A percentile compares a stretch with the other conserved stretches of the same genome.
phyloP scores from a whole-genome alignment of 2,329 filamentous ascomycete species.

The Aspergillus sclerotialis region DNA sequence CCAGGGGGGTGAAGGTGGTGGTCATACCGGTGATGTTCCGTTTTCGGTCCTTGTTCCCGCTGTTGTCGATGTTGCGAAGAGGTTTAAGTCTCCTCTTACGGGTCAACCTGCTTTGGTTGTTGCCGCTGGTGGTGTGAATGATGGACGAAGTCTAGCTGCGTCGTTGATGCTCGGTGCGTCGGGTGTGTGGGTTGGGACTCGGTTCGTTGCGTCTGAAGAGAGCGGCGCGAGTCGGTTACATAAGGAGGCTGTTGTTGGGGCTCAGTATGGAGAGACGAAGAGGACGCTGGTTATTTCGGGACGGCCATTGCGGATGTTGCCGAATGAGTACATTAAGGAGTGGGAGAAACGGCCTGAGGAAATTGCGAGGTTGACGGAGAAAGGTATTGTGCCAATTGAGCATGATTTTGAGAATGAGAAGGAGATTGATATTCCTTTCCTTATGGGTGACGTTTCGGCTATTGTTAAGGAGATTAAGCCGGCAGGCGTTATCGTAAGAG shows the following conservation, averaged over 20 bases:
- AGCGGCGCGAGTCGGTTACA: constrained; percentile 74
- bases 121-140: constrained; percentile 79
- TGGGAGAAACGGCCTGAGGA: constrained; percentile 74
- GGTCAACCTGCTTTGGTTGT: constrained; percentile 71
- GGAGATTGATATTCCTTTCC: constrained; percentile 76
- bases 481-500: constrained; percentile 74
- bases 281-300: constrained; percentile 78
- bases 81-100: constrained; percentile 64
- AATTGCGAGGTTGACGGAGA: constrained; percentile 67
- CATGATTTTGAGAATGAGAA: constrained; percentile 75
- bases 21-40: constrained; percentile 83
- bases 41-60: constrained; percentile 81
- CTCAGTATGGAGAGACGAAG: constrained; percentile 70
- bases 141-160: constrained; percentile 72
- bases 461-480: constrained; percentile 71
- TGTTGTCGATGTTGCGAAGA: constrained; percentile 73
- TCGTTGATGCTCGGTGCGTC: constrained; percentile 80
- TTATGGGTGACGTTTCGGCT: constrained; percentile 92
- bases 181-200: constrained; percentile 90
- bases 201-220: constrained; percentile 79
- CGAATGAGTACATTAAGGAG: constrained; percentile 73
- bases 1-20: constrained; percentile 88
- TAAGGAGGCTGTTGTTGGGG: constrained; percentile 76
- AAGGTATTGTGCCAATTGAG: constrained; percentile 72
- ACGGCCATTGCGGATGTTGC: constrained; percentile 69